phyloP scores from a whole-genome alignment of 768 basidiomycete genomes.

The Lactarius indigo region DNA sequence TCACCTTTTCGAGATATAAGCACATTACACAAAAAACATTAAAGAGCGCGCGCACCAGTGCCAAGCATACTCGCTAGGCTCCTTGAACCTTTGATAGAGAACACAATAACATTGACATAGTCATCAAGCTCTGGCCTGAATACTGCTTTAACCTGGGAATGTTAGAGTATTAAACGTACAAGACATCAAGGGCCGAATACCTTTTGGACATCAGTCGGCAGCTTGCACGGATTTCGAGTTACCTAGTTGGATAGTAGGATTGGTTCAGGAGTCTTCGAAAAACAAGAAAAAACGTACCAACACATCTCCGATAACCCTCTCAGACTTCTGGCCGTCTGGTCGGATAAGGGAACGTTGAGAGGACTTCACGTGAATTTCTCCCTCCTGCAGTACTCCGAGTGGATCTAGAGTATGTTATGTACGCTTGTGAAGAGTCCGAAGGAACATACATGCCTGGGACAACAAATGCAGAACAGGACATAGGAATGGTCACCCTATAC shows the following conservation, averaged over 20 bases:
- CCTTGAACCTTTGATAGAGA: constrained; percentile 36
- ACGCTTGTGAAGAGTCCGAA: neutral
- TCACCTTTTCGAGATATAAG: constrained; percentile 43
- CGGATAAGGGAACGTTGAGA: constrained; percentile 42
- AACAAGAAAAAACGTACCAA: constrained; percentile 38
- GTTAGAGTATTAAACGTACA: neutral
- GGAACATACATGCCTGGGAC: constrained; percentile 45
- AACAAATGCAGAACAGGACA: constrained; percentile 59
- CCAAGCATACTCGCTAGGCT: constrained; percentile 61
- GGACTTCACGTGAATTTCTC: constrained; percentile 56
- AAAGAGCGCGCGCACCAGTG: constrained; percentile 43
- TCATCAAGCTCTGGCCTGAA: constrained; percentile 45
- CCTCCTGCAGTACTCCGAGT: constrained; percentile 44
- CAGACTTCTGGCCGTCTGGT: constrained; percentile 42
- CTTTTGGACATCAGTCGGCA: constrained; percentile 65
- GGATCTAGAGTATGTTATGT: constrained; percentile 41
- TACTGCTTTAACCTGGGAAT: constrained; percentile 52
- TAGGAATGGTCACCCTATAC: constrained; percentile 49
- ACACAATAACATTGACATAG: constrained; percentile 53
- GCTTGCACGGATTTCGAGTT: constrained; percentile 65
- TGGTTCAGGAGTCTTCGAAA: neutral
- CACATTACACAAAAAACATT: neutral
- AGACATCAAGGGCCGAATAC: constrained; percentile 30
- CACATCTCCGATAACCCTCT: constrained; percentile 54
- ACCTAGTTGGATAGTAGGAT: constrained; percentile 36